Percentiles rank a stretch among this genome's conserved stretches.
Conservation (phyloP, 1,284 basidiomycete genomes). For the Mycena sp. region DNA sequence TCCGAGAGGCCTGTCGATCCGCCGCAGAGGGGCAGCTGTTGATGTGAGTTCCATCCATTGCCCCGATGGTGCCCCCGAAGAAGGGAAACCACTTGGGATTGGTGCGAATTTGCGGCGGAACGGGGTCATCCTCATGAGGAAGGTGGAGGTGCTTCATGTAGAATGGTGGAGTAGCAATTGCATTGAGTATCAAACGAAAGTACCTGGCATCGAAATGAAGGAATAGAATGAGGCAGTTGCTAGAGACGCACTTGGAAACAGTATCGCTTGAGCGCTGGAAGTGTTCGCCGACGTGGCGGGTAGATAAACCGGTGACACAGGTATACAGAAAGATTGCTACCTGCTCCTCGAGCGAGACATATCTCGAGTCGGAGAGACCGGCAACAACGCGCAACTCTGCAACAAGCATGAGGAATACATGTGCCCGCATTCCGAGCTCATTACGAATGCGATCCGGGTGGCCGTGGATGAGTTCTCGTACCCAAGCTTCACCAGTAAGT, state of each 20-base stretch:
- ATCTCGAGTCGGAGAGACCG: constrained; percentile 29
- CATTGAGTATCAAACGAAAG: neutral
- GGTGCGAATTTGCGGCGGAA: constrained; percentile 32
- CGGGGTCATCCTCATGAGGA: constrained; percentile 31
- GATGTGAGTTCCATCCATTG: constrained; percentile 22
- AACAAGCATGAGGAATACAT: constrained; percentile 31
- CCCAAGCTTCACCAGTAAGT: constrained; percentile 35
- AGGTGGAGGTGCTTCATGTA: constrained; percentile 39
- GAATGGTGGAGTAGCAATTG: constrained; percentile 31
- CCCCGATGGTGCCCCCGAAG: constrained; percentile 17
- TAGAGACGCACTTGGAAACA: neutral
- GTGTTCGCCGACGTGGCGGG: neutral
- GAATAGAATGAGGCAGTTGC: neutral
- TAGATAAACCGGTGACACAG: neutral
- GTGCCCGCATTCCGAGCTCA: constrained; percentile 34
- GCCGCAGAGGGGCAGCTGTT: constrained; percentile 16
- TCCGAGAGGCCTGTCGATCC: constrained; percentile 1
- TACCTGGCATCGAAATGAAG: neutral
- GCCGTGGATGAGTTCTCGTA: constrained; percentile 37
- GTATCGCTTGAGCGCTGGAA: neutral
- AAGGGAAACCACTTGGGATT: constrained; percentile 46
- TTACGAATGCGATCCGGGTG: constrained; percentile 38
- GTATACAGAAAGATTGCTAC: constrained; percentile 39
- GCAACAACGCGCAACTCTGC: neutral
- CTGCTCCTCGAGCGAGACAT: constrained; percentile 38